Base-by-base conservation (phyloP, 352 stramenopile genomes). In the Phytophthora cryptogea region DNA sequence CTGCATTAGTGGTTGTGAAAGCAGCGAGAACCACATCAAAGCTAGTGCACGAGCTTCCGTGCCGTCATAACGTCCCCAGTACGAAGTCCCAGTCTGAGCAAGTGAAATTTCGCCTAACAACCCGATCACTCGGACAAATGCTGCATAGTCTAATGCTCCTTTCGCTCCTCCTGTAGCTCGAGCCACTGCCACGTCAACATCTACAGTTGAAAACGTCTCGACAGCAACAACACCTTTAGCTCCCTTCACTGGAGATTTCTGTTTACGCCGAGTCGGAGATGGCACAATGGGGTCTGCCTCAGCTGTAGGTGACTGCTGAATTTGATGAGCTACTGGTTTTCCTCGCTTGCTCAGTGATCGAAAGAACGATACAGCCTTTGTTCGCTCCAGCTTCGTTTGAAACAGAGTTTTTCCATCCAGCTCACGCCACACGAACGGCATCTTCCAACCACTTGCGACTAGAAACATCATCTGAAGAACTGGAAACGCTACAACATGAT, bases 111-210 rank as follows among this genome's bases (percentile, higher is more conserved):
- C 74, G 0, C 60, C 72, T 1, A 88, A 40, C 4, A 60, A 33
- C 5, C 48, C 53, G 1, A 90, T 43, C 2, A 76, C 49, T 1
- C 63, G 59, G 0, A 66, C 31, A 45, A 88, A 88, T n/a, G 80
- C 72, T 2, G 66, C 36, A n/a, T 74, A 88, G 1, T 60, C 51
- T 7, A 90, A 56, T 1, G 78, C 63, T 11, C 74, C 59, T 48
- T 88, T 90, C 5, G 74, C 72, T 26, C 78, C 58, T 7, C 66
- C 64, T 3, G 66, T 69, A 2, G 68, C 67, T 58, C 86, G 83
- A n/a, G 78, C 76, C n/a, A 89, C 71, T 6, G 70, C 70, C 6
- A 90, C 41, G 37, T 90, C 80, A 26, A 90, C 70, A 45, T 88
- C 78, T 4, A 73, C 79, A 17, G 73, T 73, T 2, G 78, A 62